Evolutionary conservation across 2,329 filamentous ascomycete genomes (phyloP).

Genomic region (Endoconidiophora laricicola): DNA sequence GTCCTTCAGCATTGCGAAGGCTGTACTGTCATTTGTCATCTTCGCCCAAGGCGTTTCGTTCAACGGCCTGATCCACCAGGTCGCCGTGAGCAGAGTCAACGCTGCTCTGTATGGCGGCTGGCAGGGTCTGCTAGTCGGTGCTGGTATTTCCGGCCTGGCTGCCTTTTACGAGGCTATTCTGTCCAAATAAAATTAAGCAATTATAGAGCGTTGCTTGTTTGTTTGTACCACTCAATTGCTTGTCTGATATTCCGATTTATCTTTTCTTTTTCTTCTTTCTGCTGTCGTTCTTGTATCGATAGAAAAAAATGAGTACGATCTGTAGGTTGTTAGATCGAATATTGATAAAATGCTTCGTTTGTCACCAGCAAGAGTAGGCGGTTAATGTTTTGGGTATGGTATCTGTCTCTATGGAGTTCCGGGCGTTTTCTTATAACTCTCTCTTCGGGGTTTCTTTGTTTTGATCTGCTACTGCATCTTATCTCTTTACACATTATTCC

Average conservation of each 20-base stretch:
- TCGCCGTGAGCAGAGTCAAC: slow-evolving; percentile 46
- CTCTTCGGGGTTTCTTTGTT: too few species aligned
- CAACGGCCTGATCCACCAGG: slow-evolving; percentile 41
- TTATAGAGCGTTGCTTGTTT: neutral
- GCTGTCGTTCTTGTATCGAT: neutral
- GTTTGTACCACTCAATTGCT: neutral
- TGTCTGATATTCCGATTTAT: neutral
- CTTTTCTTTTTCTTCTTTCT: neutral
- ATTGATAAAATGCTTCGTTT: too few species aligned
- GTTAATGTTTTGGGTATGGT: too few species aligned
- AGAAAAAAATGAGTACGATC: neutral
- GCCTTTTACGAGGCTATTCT: slow-evolving; percentile 66
- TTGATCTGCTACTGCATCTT: too few species aligned
- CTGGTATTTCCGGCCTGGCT: slow-evolving; percentile 48
- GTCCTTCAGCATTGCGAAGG: slow-evolving; percentile 81
- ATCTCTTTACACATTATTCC: too few species aligned
- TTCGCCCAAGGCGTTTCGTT: slow-evolving; percentile 52
- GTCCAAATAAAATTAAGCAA: slow-evolving; percentile 48
- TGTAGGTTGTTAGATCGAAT: too few species aligned
- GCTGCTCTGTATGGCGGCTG: slow-evolving; percentile 54
- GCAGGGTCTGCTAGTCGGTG: slow-evolving; percentile 50
- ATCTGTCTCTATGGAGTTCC: too few species aligned
- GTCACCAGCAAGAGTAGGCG: too few species aligned
- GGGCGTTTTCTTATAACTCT: too few species aligned
- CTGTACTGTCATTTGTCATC: slow-evolving; percentile 62